Base-by-base conservation (phyloP, 164 flowering plant genomes). In the Tinospora cordifolia region DNA sequence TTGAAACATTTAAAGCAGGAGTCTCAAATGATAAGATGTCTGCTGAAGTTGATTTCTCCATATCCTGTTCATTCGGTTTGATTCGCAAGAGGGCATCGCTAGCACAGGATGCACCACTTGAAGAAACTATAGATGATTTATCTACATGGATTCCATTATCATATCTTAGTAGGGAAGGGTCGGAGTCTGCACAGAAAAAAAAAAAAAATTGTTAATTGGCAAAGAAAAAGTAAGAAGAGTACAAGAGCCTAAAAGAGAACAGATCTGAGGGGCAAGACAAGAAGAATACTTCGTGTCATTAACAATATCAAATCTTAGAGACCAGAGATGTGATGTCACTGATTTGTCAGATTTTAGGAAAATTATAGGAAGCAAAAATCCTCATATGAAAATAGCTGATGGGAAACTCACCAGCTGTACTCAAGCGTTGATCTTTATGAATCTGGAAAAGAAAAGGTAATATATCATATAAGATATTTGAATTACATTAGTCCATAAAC, bases 361-460 rank as follows among this genome's bases (percentile, higher is more conserved):
- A 30, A 30, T 1, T 30, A 30, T 30, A 19, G 59, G 19, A 17
- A 51, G 19, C 21, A 17, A 51, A 19, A 7, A 51, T 22, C 22
- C 22, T 51, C 7, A 19, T 51, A 6, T 51, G 22, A 51, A 15
- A 51, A 51, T n/a, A 51, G 7, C 19, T 17, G 21, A n/a, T 51
- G 22, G 21, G 4, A 51, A 7, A 84, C 87, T 83, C 71, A 87
- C 90, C 62, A 69, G 51, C 79, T 69, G 78, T 59, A 66, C 71
- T 79, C 46, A 80, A 70, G 66, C 69, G 70, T 54, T 73, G 81
- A 74, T 74, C 81, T 77, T 77, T 78, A 67, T 62, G 62, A 62
- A 49, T 72, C 92, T 90, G 86, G 80, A 84, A 8, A 70, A 81
- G 36, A 65, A 2, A 26, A 44, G 13, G 8, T 8, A 7, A 44